Evolutionary conservation across 2,329 filamentous ascomycete genomes (phyloP).

Genomic region (Botrytis medusae): DNA sequence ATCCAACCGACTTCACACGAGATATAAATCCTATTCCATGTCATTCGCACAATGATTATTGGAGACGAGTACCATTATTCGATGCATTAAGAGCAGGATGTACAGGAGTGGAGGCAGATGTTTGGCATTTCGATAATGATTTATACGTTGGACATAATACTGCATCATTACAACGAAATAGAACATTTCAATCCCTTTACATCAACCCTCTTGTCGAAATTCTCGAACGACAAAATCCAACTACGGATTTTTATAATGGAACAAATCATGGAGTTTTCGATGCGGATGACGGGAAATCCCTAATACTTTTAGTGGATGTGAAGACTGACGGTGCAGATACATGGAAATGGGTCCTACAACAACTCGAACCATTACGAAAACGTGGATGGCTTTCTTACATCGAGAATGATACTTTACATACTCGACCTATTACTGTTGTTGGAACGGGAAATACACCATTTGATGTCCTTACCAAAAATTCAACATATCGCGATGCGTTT

Average conservation of each 20-base stretch:
- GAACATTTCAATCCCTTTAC: constrained; percentile 63
- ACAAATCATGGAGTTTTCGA: constrained; percentile 57
- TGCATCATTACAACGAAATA: constrained; percentile 52
- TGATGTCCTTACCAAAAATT: constrained; percentile 52
- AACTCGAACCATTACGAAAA: constrained; percentile 59
- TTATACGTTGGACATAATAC: constrained; percentile 65
- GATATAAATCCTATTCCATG: constrained; percentile 56
- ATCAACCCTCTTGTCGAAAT: constrained; percentile 62
- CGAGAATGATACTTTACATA: constrained; percentile 50
- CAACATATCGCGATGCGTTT: constrained; percentile 60
- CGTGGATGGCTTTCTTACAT: constrained; percentile 57
- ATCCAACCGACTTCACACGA: constrained; percentile 52
- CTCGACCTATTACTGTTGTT: constrained; percentile 65
- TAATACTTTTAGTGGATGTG: constrained; percentile 67
- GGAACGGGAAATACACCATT: constrained; percentile 66
- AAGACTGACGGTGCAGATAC: constrained; percentile 58
- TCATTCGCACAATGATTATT: constrained; percentile 73
- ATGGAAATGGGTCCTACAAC: constrained; percentile 52
- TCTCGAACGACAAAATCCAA: constrained; percentile 53
- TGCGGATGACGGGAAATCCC: constrained; percentile 50
- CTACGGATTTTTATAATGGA: constrained; percentile 47
- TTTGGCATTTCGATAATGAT: constrained; percentile 59
- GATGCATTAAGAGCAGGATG: constrained; percentile 61
- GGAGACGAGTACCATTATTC: constrained; percentile 61
- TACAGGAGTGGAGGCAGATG: constrained; percentile 66